Percentiles rank a stretch among this genome's conserved stretches.
phyloP scores from a whole-genome alignment of 2,329 filamentous ascomycete species.

The Colletotrichum echinochloae region DNA sequence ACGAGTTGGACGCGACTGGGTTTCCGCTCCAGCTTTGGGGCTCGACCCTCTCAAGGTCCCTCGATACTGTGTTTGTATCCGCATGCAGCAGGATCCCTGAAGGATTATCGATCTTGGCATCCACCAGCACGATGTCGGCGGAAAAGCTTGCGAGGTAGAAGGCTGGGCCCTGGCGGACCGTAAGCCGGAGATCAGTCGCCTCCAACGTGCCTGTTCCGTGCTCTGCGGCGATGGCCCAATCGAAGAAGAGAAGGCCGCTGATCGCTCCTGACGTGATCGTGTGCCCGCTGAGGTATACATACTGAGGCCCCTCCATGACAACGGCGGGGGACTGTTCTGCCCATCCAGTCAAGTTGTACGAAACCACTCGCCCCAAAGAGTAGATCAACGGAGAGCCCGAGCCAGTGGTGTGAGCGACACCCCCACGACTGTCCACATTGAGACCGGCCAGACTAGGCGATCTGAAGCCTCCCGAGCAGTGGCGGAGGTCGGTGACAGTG shows the following conservation, averaged over 20 bases:
- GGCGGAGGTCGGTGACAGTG: constrained; percentile 1
- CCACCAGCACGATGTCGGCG: neutral
- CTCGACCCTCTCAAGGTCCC: constrained; percentile 17
- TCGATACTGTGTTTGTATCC: constrained; percentile 9
- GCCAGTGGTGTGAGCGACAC: constrained; percentile 9
- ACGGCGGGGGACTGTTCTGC: constrained; percentile 11
- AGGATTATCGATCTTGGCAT: constrained; percentile 2
- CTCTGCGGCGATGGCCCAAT: constrained; percentile 8
- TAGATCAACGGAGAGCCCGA: constrained; percentile 21
- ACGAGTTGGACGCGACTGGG: neutral
- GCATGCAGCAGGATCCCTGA: constrained; percentile 6
- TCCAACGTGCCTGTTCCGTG: constrained; percentile 8
- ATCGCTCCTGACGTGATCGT: constrained; percentile 7
- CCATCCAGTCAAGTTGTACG: constrained; percentile 8
- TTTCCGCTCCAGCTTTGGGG: constrained; percentile 19
- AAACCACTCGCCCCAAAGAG: constrained; percentile 1
- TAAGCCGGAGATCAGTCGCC: neutral
- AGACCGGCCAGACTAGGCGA: constrained; percentile 12
- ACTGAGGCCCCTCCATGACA: constrained; percentile 20
- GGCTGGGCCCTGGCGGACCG: constrained; percentile 9
- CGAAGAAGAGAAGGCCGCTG: constrained; percentile 24
- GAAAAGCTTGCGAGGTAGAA: constrained; percentile 3
- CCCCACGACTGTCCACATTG: constrained; percentile 12
- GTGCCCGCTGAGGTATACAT: neutral
- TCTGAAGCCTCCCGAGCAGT: constrained; percentile 22